Evolutionary conservation across 164 flowering plant genomes (phyloP), one percentile per base, ranked within the genome.

Genomic region (Tetrastigma voinierianum): DNA sequence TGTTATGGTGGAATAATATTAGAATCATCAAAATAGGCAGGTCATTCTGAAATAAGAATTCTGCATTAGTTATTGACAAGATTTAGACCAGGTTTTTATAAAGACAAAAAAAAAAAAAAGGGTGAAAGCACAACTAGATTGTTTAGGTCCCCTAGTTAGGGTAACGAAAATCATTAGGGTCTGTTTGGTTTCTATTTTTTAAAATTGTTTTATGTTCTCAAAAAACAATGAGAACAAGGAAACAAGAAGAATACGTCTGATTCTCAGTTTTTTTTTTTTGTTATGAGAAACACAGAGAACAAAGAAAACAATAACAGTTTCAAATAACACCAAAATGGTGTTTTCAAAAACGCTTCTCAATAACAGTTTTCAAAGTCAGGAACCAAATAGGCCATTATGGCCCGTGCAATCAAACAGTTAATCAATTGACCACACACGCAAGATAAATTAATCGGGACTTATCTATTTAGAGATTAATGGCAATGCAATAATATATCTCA

Each of bases 401-500:
- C 23, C 13, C 13, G 21, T 9, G 2, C 21, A 53, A 53, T 14
- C n/a, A 16, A 62, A 49, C 15, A 23, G n/a, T 20, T 19, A 51
- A 49, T 17, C 15, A 9, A 49, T 17, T 32, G 9, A 46, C n/a
- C n/a, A 25, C 43, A 61, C 5, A 12, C 24, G 10, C 46, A 17
- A 18, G 11, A 49, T 12, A 51, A 51, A 51, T 24, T 44, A 3
- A 43, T 56, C 19, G 7, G 20, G 15, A 8, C 11, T 45, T 13
- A 18, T 17, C 43, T 15, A 68, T 9, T 19, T 59, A 21, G 20
- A 54, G 16, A 17, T 43, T n/a, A 68, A 44, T 4, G 18, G 58
- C 10, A 45, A 58, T 61, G 67, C 16, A 32, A 11, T 12, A 47
- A 71, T 3, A 63, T 16, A 17, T 13, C 72, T 78, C 67, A 91